Base-by-base conservation (phyloP, 1,139 yeast species). In the Geotrichum histeridarum region DNA sequence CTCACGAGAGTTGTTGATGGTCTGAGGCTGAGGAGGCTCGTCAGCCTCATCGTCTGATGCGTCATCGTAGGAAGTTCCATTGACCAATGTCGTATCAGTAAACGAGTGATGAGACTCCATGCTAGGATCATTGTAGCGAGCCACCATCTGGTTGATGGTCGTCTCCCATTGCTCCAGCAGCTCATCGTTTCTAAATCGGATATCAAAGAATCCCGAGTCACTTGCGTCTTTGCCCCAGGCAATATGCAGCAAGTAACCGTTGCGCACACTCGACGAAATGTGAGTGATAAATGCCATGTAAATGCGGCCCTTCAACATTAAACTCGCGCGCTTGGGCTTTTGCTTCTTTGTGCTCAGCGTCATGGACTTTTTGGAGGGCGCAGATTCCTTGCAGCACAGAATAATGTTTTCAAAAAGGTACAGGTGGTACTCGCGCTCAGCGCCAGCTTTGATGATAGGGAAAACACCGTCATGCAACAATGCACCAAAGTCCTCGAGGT, bases 331-430 rank as follows among this genome's bases (percentile, higher is more conserved):
- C 41, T 52, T 38, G 8, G 60, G 51, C 51, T 59, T 64, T 12
- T 63, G 59, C 60, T 67, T 68, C 50, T 66, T 68, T 15, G 64
- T 47, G 33, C 59, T 54, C 15, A 64, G 53, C 31, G 64, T 60
- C 56, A 69, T 64, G 11, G 70, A 57, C 60, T 68, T 68, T 49
- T 66, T 63, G 2, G 61, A 30, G 8, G 62, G 62, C 2, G 62
- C 58, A 1, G 67, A 69, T 63, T 80, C 84, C 60, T 78, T 79
- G 69, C 90, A 88, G 67, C 94, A 84, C 59, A 91, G 82, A 17
- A 93, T 83, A 54, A 90, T 89, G 63, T 81, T 82, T 67, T 93
- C 97, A 69, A 93, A 93, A 39, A 93, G 74, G 66, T 89, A 93
- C 18, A 95, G 90, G 64, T 86, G 85, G 67, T 89, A 93, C 64